phyloP scores from a whole-genome alignment of 345 rosid species.

The Jatropha curcas region DNA sequence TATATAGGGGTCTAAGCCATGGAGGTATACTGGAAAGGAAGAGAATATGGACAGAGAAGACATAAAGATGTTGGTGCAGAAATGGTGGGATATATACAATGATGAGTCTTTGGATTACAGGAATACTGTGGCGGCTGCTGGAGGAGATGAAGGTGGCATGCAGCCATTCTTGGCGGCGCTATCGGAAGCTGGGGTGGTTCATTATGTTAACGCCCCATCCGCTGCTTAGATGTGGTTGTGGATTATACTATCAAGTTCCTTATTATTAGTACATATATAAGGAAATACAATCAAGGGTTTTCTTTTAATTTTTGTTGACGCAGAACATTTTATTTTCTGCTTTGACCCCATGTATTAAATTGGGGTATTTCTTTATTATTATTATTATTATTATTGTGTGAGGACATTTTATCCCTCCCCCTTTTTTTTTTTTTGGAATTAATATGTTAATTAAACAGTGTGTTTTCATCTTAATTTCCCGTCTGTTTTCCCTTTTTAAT shows the following conservation, averaged over 20 bases:
- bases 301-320: not conserved
- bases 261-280: too few species aligned
- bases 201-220: not conserved
- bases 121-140: not conserved
- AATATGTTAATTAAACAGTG: not conserved
- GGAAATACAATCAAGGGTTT: not conserved
- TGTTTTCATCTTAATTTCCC: not conserved
- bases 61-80: slow-evolving; percentile 64
- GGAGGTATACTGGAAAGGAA: slow-evolving; percentile 83
- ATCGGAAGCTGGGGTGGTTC: not conserved
- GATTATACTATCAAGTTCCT: too few species aligned
- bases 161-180: slow-evolving; percentile 6
- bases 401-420: not conserved
- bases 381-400: too few species aligned
- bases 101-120: slow-evolving; percentile 59
- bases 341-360: not conserved
- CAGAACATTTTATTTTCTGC: too few species aligned
- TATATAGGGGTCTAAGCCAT: slow-evolving; percentile 72
- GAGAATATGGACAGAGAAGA: slow-evolving; percentile 81
- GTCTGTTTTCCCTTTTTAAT: too few species aligned
- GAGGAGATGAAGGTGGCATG: not conserved
- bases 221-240: not conserved
- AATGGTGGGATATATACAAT: slow-evolving; percentile 85
- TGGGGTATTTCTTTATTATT: not conserved
- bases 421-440: too few species aligned